Conservation (phyloP, 805 yeast species). For the Torulaspora indica region DNA sequence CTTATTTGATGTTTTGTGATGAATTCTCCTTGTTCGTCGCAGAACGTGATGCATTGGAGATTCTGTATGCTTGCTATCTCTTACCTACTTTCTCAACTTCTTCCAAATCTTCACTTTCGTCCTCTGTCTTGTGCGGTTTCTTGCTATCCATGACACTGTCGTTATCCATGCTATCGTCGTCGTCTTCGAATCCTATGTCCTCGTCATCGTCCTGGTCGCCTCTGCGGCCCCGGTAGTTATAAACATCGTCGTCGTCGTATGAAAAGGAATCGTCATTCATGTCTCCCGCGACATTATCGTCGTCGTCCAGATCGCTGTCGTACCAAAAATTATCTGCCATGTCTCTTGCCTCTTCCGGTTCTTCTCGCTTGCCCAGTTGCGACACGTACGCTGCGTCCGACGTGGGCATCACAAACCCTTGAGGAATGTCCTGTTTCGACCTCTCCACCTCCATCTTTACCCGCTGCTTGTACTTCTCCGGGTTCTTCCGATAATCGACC, state of each 20-base stretch:
- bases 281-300: constrained; percentile 53
- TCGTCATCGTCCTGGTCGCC: constrained; percentile 43
- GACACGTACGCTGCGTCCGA: constrained; percentile 50
- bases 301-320: constrained; percentile 63
- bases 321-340: constrained; percentile 84
- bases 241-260: constrained; percentile 53
- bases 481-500: constrained; percentile 78
- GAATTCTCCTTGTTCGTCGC: background rate
- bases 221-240: constrained; percentile 33
- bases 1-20: background rate
- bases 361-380: constrained; percentile 25
- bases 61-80: constrained; percentile 11
- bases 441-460: constrained; percentile 79
- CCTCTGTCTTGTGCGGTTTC: constrained; percentile 33
- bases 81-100: constrained; percentile 28
- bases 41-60: background rate
- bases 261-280: constrained; percentile 39
- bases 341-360: constrained; percentile 45
- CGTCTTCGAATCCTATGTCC: constrained; percentile 34
- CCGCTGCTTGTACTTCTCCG: constrained; percentile 66
- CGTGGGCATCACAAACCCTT: constrained; percentile 77
- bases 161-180: constrained; percentile 33
- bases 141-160: constrained; percentile 37
- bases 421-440: constrained; percentile 81
- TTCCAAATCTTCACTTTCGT: constrained; percentile 35